phyloP scores from a whole-genome alignment of 78 protist species.

The Dictyostelium intermedium region DNA sequence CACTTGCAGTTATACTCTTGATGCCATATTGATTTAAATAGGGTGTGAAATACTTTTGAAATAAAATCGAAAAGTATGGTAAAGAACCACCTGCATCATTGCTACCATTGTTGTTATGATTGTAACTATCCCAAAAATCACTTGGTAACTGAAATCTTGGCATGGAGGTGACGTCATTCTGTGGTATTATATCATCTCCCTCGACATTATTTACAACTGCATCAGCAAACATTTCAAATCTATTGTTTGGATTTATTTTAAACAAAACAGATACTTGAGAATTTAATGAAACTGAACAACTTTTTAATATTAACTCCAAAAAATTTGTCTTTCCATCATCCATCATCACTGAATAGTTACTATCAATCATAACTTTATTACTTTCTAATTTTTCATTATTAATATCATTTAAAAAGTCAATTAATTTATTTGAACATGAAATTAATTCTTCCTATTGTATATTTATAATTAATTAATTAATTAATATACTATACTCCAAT shows the following conservation, averaged over 20 bases:
- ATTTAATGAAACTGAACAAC: neutral
- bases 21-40: neutral
- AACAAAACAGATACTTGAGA: neutral
- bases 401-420: neutral
- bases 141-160: neutral
- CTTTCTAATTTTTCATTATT: neutral
- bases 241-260: constrained; percentile 14
- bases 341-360: neutral
- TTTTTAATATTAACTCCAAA: neutral
- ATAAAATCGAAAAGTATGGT: constrained; percentile 2
- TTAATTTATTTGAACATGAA: constrained; percentile 8
- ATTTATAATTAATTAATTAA: no score
- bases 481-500: no score
- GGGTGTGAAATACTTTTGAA: constrained; percentile 33
- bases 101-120: neutral
- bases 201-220: neutral
- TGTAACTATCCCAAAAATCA: constrained; percentile 7
- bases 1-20: neutral
- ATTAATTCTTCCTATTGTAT: neutral
- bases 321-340: neutral
- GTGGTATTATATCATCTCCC: neutral
- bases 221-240: neutral
- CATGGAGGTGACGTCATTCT: neutral
- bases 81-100: neutral
- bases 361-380: neutral